Base-by-base conservation (phyloP, 306 rosid species). In the Fagus sylvatica region DNA sequence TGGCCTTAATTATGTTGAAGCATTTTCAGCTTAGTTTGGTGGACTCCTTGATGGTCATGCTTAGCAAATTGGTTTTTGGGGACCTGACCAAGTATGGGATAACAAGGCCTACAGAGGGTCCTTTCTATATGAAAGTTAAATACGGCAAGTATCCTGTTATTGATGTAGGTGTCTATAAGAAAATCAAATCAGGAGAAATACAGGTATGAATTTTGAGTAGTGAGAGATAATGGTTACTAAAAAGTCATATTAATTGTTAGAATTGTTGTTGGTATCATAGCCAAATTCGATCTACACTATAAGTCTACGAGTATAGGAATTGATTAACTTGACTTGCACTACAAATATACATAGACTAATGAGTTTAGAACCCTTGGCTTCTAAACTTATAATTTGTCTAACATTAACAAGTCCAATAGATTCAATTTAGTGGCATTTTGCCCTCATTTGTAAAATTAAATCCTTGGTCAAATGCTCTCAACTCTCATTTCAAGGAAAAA, bases 81-180 rank as follows among this genome's bases (percentile, higher is more conserved):
- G 88, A 91, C 67, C 16, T 85, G 2, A 81, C 78, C 10, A 82
- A 84, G n/a, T 91, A 71, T 9, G 97, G 98, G 28, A 67, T 93
- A 2, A 40, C 0, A 0, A 88, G 90, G 73, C 97, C 98, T 0
- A 40, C 13, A 0, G 93, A 93, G 78, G 98, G 98, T 11, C 94
- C 98, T 13, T 85, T 91, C 70, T 78, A 1, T 1, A 87, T 88
- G 93, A 91, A 85, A 86, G 16, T 10, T 48, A 88, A 81, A 57
- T 84, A 84, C 40, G 97, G 97, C 0, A 91, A 89, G 62, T 93
- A 88, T 78, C 97, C 97, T 0, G 39, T 85, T 0, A 48, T 89
- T 73, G 91, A 91, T 53, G 83, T 73, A 0, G 94, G 98, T 39
- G 69, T 91, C 40, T 72, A 4, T 36, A 0, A 75, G 0, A 85